Conservation (phyloP, 2,329 filamentous ascomycete genomes). For the Penicillium thymicola region DNA sequence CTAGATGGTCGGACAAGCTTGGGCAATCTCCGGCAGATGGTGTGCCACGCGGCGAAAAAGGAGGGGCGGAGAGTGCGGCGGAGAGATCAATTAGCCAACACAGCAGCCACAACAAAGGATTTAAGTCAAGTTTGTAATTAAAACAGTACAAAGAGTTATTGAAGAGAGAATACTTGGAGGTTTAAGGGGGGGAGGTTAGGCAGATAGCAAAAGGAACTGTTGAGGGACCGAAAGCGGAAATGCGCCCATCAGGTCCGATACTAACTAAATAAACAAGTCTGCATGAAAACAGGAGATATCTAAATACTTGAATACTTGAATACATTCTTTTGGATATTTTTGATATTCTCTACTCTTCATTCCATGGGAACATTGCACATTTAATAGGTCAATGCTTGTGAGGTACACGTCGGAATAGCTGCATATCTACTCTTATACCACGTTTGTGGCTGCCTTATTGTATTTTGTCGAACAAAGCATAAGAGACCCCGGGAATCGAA, state of each 20-base stretch:
- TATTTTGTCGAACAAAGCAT: neutral
- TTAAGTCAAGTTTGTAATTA: neutral
- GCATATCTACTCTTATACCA: neutral
- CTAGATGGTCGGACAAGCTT: conserved; percentile 16
- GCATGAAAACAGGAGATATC: conserved; percentile 1
- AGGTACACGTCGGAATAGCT: neutral
- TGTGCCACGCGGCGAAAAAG: conserved; percentile 22
- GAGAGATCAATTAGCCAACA: conserved; percentile 2
- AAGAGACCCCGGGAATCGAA: neutral
- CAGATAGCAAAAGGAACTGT: neutral
- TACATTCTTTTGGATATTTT: neutral
- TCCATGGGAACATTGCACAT: neutral
- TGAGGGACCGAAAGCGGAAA: conserved; percentile 13
- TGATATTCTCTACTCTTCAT: neutral
- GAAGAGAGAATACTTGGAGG: neutral
- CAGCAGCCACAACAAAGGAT: neutral
- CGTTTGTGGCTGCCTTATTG: neutral
- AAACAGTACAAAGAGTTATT: neutral
- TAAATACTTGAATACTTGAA: neutral
- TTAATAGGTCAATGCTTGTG: neutral
- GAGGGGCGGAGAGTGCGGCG: conserved; percentile 19
- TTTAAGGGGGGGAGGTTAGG: neutral
- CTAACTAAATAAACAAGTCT: neutral
- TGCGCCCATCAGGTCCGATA: neutral
- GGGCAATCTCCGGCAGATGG: conserved; percentile 21